A percentile compares a stretch with the other conserved stretches of the same genome.
Conservation (phyloP, 441 rosid species). For the Euphorbia schlechtendalii region DNA sequence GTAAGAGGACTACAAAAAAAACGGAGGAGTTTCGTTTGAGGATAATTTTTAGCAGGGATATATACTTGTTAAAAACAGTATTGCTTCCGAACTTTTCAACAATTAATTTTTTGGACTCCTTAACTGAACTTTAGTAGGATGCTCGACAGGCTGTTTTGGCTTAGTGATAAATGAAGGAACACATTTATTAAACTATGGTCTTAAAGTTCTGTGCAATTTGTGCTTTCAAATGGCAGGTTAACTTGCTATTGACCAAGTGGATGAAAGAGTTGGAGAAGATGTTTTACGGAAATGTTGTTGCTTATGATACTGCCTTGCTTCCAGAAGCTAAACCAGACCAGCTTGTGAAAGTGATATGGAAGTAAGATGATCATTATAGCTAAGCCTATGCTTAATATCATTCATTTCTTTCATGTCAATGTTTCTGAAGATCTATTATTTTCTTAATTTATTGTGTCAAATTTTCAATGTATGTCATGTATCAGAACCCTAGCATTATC, state of each 20-base stretch:
- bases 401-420: not conserved
- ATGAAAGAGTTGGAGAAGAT: constrained; percentile 97
- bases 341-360: constrained; percentile 68
- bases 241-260: constrained; percentile 75
- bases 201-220: constrained; percentile 7
- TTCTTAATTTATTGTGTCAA: not conserved
- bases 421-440: not conserved
- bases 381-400: constrained; percentile 4
- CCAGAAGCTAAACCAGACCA: constrained; percentile 78
- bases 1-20: too few species aligned
- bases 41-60: too few species aligned
- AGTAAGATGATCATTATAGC: constrained; percentile 32
- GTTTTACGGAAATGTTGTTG: constrained; percentile 87
- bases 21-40: too few species aligned
- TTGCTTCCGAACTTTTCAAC: too few species aligned
- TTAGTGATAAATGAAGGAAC: too few species aligned
- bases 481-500: too few species aligned
- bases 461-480: too few species aligned
- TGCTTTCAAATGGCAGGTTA: constrained; percentile 53
- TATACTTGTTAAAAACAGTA: too few species aligned
- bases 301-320: constrained; percentile 77
- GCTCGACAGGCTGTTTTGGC: too few species aligned
- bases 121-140: too few species aligned
- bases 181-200: too few species aligned
- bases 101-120: too few species aligned